Evolutionary conservation across 768 basidiomycete species (phyloP), one percentile per base, ranked within the genome.

Genomic region (Pholiota microspora): DNA sequence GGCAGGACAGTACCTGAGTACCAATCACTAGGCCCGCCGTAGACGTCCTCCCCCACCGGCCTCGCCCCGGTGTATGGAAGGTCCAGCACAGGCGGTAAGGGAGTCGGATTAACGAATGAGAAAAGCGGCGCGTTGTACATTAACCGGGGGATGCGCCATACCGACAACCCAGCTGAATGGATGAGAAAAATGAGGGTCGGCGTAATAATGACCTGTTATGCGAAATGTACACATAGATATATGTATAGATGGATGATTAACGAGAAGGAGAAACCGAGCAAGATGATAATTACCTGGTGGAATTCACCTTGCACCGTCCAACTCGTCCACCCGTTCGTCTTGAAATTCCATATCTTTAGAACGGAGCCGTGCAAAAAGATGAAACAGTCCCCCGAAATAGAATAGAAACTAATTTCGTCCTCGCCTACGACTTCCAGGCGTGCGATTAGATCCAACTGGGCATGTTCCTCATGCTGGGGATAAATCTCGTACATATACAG

Each of bases 271-370:
- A 16, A 8, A 10, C 40, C 18, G 40, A 9, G 18, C 7, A 28
- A 44, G n/a, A 16, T 10, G 18, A 12, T 13, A 35, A 32, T 23
- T 48, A 58, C 57, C 55, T 61, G 57, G n/a, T 53, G 40, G 23
- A 48, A 56, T 28, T 54, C 55, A 3, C 45, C 27, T 15, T 42
- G 51, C 4, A 62, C 57, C 9, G 29, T 51, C 64, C 66, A 67
- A 15, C 36, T 47, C 46, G 48, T 56, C 57, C 58, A 60, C 13
- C 52, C 50, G 27, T 60, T 36, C 5, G 28, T 27, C 21, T 49
- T 55, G 35, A 55, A 64, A 27, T 62, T 49, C 63, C 63, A 64
- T 2, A 64, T 53, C 29, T 51, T 62, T 27, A 57, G 16, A 10
- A 47, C 53, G 9, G 47, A 48, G 16, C 27, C 55, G 23, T 56